A percentile compares a stretch with the other conserved stretches of the same genome.
Evolutionary conservation across 441 rosid genomes (phyloP).

Genomic region (Metrosideros polymorpha): DNA sequence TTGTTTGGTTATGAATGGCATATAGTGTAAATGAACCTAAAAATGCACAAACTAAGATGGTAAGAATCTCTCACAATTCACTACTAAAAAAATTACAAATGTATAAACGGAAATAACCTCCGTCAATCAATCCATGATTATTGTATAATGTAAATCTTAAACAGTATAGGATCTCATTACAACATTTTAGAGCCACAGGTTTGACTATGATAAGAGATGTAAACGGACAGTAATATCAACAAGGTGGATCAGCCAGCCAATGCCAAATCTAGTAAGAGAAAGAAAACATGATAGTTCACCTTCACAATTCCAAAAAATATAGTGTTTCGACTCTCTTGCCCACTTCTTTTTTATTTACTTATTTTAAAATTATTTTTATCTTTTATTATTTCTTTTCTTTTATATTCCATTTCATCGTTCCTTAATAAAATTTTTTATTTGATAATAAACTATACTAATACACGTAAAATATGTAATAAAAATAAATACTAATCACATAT

Average conservation of each 20-base stretch:
- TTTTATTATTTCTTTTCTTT: neutral
- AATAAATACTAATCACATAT: neutral
- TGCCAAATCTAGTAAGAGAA: neutral
- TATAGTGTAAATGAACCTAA: too few relatives aligned
- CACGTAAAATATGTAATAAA: neutral
- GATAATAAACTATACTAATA: neutral
- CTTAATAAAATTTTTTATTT: neutral
- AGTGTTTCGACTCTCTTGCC: neutral
- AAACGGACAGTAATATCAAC: neutral
- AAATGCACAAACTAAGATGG: too few relatives aligned
- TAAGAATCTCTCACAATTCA: neutral
- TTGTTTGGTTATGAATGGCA: too few relatives aligned
- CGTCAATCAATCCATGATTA: neutral
- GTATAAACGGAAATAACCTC: neutral
- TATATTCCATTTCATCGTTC: neutral
- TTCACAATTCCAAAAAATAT: neutral
- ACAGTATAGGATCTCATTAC: neutral
- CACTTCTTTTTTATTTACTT: too few relatives aligned
- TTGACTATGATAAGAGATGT: neutral
- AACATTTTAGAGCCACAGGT: neutral
- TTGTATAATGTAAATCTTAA: neutral
- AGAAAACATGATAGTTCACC: neutral
- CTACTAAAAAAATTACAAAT: neutral
- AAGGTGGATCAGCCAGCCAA: fast-evolving
- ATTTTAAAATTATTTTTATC: too few relatives aligned